Conservation (phyloP, 2,329 filamentous ascomycete genomes). For the Sphaerulina populicola region DNA sequence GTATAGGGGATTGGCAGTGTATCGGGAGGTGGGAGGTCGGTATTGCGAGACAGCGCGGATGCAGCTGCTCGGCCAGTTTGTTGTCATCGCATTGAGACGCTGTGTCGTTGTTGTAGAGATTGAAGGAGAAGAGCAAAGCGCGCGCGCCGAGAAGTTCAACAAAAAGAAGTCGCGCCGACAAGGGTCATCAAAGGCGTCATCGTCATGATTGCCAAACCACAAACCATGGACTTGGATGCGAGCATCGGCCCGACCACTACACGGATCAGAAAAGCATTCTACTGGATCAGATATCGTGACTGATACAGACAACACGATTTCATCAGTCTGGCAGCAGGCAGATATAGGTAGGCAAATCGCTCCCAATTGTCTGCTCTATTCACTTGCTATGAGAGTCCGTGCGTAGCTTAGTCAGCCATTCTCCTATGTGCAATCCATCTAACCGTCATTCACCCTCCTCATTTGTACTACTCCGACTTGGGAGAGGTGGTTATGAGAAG, state of each 20-base stretch:
- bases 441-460: no score
- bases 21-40: background rate
- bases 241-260: background rate
- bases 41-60: conserved; percentile 24
- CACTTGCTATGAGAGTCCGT: no score
- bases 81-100: conserved; percentile 32
- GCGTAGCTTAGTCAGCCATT: no score
- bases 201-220: background rate
- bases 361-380: no score
- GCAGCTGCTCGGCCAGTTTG: conserved; percentile 27
- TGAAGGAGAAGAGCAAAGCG: background rate
- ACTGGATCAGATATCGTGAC: no score
- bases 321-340: no score
- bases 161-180: background rate
- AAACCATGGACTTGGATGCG: background rate
- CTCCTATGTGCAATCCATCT: no score
- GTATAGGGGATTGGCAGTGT: background rate
- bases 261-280: no score
- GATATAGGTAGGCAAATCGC: no score
- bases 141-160: background rate
- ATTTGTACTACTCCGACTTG: no score
- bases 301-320: no score
- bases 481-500: no score
- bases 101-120: background rate
- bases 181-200: conserved; percentile 1